A percentile compares a stretch with the other conserved stretches of the same genome.
Evolutionary conservation across 192 early-diverging fungal genomes (phyloP).

Genomic region (Radiomyces spectabilis): DNA sequence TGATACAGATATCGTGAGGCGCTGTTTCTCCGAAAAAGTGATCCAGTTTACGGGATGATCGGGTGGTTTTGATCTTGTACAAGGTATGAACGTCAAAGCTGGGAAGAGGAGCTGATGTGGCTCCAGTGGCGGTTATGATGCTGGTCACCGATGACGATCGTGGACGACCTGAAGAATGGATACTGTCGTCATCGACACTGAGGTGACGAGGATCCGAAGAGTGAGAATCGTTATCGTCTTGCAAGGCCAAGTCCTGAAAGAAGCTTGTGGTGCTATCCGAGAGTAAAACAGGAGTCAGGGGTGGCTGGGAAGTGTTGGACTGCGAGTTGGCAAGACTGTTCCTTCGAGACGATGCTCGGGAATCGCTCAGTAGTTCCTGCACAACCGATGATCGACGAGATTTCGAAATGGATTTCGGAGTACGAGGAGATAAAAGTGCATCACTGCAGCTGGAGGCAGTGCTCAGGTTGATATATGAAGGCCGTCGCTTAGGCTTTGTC

Average conservation of each 20-base stretch:
- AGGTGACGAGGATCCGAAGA: neutral
- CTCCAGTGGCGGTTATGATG: neutral
- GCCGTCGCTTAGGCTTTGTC: conserved; percentile 14
- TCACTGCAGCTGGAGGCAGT: neutral
- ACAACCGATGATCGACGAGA: conserved; percentile 7
- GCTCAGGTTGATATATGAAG: conserved; percentile 24
- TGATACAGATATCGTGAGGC: conserved; percentile 46
- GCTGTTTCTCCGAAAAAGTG: conserved; percentile 44
- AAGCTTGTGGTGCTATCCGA: conserved; percentile 8
- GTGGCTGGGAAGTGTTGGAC: neutral
- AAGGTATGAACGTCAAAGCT: conserved; percentile 33
- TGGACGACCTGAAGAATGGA: neutral
- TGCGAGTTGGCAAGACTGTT: neutral
- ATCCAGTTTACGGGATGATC: conserved; percentile 32
- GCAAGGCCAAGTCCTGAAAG: conserved; percentile 7
- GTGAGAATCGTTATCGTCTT: neutral
- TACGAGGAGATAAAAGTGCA: conserved; percentile 24
- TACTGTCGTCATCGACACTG: neutral
- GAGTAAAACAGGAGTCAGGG: too few species aligned
- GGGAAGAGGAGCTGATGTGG: conserved; percentile 5
- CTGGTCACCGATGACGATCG: conserved; percentile 26
- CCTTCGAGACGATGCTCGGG: neutral
- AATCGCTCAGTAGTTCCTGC: neutral
- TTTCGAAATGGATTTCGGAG: conserved; percentile 26
- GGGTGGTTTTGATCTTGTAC: conserved; percentile 31